phyloP scores from a whole-genome alignment of 805 yeast genomes.

The Dipodascus geniculatus region DNA sequence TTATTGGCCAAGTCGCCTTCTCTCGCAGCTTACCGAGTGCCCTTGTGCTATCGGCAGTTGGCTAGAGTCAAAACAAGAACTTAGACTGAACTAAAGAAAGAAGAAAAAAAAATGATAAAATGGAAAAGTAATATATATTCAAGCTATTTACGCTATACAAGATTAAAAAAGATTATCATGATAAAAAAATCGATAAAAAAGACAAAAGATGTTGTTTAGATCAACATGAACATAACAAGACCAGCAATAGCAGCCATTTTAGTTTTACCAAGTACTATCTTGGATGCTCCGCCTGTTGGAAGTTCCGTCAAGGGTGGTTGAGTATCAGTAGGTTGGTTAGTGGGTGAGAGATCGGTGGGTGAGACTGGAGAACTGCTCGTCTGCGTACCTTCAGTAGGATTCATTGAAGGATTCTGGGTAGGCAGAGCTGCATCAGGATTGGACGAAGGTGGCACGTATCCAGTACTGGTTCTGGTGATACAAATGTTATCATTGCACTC shows the following conservation, averaged over 20 bases:
- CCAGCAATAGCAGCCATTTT: not conserved
- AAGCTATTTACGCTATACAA: conserved; percentile 1
- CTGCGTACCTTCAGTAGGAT: too few relatives aligned
- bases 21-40: too few relatives aligned
- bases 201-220: not conserved
- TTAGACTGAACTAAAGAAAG: not conserved
- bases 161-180: not conserved
- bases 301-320: too few relatives aligned
- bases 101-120: not conserved
- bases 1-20: not conserved
- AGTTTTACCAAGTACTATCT: not conserved
- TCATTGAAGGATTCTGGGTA: too few relatives aligned
- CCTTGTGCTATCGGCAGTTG: too few relatives aligned
- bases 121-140: not conserved
- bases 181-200: not conserved
- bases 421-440: not conserved
- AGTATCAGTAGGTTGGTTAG: too few relatives aligned
- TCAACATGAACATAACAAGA: not conserved
- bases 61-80: not conserved
- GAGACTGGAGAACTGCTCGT: too few relatives aligned
- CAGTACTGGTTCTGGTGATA: too few relatives aligned
- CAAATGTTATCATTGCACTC: too few relatives aligned
- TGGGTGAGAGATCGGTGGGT: too few relatives aligned
- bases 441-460: too few relatives aligned
- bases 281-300: not conserved